A percentile compares a stretch with the other conserved stretches of the same genome.
phyloP scores from a whole-genome alignment of 257 asterid species.

The Nicotiana undulata region DNA sequence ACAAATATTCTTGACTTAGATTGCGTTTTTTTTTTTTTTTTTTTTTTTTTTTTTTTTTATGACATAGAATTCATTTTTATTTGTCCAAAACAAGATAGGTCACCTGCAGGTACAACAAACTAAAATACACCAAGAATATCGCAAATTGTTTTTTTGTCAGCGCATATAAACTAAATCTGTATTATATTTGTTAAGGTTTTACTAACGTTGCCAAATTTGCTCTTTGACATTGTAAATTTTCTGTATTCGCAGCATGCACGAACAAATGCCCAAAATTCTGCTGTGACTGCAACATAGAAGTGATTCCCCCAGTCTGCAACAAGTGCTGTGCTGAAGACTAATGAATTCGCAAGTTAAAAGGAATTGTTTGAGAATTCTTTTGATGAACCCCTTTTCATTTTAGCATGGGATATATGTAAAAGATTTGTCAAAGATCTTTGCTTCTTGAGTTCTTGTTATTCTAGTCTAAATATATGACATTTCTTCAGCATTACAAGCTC shows the following conservation, averaged over 20 bases:
- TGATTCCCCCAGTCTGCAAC: background rate
- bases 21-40: too few relatives aligned
- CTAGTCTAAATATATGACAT: background rate
- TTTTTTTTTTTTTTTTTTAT: too few relatives aligned
- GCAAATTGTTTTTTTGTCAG: too few relatives aligned
- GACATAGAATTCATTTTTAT: too few relatives aligned
- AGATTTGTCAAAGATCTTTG: background rate
- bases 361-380: background rate
- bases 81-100: too few relatives aligned
- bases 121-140: too few relatives aligned
- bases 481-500: background rate
- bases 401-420: background rate
- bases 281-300: background rate
- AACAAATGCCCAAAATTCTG: background rate
- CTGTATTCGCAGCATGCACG: conserved; percentile 6
- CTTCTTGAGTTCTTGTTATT: background rate
- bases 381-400: background rate
- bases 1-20: too few relatives aligned
- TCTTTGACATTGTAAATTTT: background rate
- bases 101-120: too few relatives aligned
- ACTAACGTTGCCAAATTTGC: too few relatives aligned
- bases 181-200: too few relatives aligned
- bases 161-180: too few relatives aligned
- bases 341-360: background rate
- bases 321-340: background rate